A percentile compares a stretch with the other conserved stretches of the same genome.
Conservation (phyloP, 306 rosid species). For the Cicer judaicum region DNA sequence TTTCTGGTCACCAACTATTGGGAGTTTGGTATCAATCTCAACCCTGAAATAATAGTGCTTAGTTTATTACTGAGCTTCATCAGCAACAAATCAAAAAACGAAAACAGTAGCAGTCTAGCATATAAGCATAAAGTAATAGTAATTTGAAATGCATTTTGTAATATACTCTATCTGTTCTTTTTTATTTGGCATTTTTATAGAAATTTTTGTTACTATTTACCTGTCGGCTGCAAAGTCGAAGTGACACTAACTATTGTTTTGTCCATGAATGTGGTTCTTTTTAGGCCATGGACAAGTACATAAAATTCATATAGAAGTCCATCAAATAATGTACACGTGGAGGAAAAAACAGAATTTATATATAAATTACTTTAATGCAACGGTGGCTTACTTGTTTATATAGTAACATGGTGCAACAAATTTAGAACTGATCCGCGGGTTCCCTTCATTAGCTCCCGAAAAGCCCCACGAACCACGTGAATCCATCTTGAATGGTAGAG, state of each 20-base stretch:
- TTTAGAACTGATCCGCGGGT: conserved; percentile 84
- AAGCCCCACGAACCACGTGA: conserved; percentile 83
- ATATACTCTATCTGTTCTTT: background rate
- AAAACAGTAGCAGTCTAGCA: background rate
- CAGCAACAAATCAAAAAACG: conserved; percentile 29
- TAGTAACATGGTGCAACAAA: conserved; percentile 89
- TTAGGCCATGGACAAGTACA: background rate
- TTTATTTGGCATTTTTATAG: too few species aligned
- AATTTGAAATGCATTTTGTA: conserved; percentile 30
- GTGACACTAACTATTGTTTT: too few species aligned
- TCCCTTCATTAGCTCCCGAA: conserved; percentile 91
- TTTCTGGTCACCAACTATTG: conserved; percentile 79
- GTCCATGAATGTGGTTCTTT: background rate
- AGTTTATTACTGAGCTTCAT: conserved; percentile 8
- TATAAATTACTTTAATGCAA: conserved; percentile 36
- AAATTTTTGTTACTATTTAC: too few species aligned
- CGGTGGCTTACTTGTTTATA: conserved; percentile 73
- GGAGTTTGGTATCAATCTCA: conserved; percentile 86
- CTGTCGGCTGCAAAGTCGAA: too few species aligned
- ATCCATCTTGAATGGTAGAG: conserved; percentile 87
- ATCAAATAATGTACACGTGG: background rate
- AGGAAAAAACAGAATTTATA: conserved; percentile 8
- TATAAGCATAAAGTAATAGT: background rate
- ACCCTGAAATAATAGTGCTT: conserved; percentile 55
- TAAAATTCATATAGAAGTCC: conserved; percentile 5